phyloP scores from a whole-genome alignment of 2,329 filamentous ascomycete species.

The Zopfia rhizophila region DNA sequence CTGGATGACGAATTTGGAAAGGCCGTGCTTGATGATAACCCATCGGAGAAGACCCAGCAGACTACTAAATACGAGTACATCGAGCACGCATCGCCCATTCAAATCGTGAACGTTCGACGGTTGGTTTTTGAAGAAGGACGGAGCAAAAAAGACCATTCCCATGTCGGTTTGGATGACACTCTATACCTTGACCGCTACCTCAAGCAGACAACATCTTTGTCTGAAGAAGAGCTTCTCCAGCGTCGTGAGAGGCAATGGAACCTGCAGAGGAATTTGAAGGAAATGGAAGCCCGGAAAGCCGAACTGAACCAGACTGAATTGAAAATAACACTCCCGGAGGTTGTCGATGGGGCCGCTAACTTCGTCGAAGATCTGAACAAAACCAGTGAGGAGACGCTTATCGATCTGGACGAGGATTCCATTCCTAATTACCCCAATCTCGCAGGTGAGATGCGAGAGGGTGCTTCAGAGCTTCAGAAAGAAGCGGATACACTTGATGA shows the following conservation, averaged over 20 bases:
- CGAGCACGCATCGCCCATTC: conserved; percentile 79
- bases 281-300: conserved; percentile 61
- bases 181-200: conserved; percentile 89
- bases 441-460: conserved; percentile 27
- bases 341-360: conserved; percentile 42
- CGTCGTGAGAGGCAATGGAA: conserved; percentile 78
- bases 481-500: conserved; percentile 38
- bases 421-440: conserved; percentile 26
- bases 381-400: conserved; percentile 11
- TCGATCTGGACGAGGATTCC: conserved; percentile 19
- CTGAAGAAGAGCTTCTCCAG: conserved; percentile 63
- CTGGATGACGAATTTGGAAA: conserved; percentile 87
- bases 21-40: conserved; percentile 68
- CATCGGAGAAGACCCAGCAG: conserved; percentile 13
- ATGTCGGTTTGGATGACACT: conserved; percentile 80
- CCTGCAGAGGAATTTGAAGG: conserved; percentile 71
- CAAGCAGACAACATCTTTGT: conserved; percentile 37
- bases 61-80: conserved; percentile 45
- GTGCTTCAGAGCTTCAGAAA: conserved; percentile 34
- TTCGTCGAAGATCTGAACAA: conserved; percentile 32
- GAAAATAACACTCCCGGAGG: conserved; percentile 39
- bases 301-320: conserved; percentile 53
- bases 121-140: conserved; percentile 73
- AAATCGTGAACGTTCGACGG: conserved; percentile 90
- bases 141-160: conserved; percentile 62